Conservation (phyloP, 768 basidiomycete genomes). For the Mycena vitilis region DNA sequence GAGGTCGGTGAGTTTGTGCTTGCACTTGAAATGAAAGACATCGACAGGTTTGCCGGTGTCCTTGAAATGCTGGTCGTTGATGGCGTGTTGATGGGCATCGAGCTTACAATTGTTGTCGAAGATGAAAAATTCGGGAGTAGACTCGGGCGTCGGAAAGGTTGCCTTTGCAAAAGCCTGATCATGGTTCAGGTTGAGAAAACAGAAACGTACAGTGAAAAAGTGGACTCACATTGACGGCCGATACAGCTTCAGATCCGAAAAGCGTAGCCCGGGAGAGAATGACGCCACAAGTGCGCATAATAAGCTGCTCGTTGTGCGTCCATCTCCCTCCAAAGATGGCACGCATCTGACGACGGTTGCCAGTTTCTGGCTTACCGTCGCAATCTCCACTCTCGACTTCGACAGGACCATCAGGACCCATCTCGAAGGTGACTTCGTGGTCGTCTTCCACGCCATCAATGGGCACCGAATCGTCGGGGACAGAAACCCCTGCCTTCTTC, state of each 20-base stretch:
- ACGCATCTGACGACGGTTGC: too few species aligned
- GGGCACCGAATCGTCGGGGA: background rate
- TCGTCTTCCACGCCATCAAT: background rate
- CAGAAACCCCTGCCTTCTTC: background rate
- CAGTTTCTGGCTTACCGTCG: too few species aligned
- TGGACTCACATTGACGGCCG: slow-evolving; percentile 19
- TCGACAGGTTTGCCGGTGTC: slow-evolving; percentile 29
- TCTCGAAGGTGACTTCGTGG: too few species aligned
- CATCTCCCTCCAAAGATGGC: too few species aligned
- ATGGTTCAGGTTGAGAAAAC: background rate
- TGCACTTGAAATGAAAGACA: slow-evolving; percentile 33
- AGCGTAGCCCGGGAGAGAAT: slow-evolving; percentile 33
- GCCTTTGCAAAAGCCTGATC: slow-evolving; percentile 2
- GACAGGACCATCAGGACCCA: too few species aligned
- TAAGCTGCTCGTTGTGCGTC: slow-evolving; percentile 40
- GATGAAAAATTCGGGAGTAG: slow-evolving; percentile 34
- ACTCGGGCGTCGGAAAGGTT: slow-evolving; percentile 3
- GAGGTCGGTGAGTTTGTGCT: slow-evolving; percentile 33
- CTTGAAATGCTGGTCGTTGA: slow-evolving; percentile 3
- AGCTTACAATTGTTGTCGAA: slow-evolving; percentile 42
- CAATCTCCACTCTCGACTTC: too few species aligned
- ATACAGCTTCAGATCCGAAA: slow-evolving; percentile 32
- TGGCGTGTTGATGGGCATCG: slow-evolving; percentile 15
- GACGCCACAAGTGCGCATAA: slow-evolving; percentile 39
- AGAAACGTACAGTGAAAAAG: background rate